A percentile compares a stretch with the other conserved stretches of the same genome.
Conservation (phyloP, 2,329 filamentous ascomycete species). For the Erysiphe neolycopersici region DNA sequence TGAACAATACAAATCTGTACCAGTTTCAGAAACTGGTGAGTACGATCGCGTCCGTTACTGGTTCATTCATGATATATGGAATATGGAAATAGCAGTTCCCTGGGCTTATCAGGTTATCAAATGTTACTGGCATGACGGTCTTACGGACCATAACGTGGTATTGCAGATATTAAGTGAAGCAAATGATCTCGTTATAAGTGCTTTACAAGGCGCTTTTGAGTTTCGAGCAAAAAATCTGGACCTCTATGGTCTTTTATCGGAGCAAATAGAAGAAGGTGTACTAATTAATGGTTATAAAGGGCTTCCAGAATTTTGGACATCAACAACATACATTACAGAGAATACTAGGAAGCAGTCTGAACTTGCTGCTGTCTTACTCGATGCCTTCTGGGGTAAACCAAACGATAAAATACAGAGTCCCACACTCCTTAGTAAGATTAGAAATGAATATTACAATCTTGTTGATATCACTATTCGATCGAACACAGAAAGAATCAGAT, state of each 20-base stretch:
- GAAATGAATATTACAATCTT: constrained; percentile 23
- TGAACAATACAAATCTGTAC: constrained; percentile 45
- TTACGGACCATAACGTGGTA: constrained; percentile 24
- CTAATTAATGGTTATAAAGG: constrained; percentile 35
- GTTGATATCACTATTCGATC: constrained; percentile 30
- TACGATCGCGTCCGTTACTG: constrained; percentile 61
- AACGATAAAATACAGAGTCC: constrained; percentile 8
- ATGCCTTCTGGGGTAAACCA: constrained; percentile 12
- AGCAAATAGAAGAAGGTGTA: constrained; percentile 38
- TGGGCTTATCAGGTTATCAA: constrained; percentile 59
- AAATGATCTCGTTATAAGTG: constrained; percentile 41
- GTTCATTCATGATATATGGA: constrained; percentile 53
- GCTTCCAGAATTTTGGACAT: constrained; percentile 70
- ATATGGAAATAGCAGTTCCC: constrained; percentile 47
- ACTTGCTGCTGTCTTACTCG: constrained; percentile 17
- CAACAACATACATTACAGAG: constrained; percentile 32
- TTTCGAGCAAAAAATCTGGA: constrained; percentile 46
- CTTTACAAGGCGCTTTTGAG: constrained; percentile 33
- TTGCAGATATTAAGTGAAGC: constrained; percentile 27
- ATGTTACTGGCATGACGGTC: constrained; percentile 35
- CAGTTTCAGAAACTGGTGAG: constrained; percentile 37
- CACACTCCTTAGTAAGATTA: constrained; percentile 18
- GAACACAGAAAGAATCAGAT: constrained; percentile 30
- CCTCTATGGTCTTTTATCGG: constrained; percentile 45
- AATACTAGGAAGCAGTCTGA: constrained; percentile 33